Conservation (phyloP, 495 filamentous ascomycete species). For the Sordaria brevicollis region DNA sequence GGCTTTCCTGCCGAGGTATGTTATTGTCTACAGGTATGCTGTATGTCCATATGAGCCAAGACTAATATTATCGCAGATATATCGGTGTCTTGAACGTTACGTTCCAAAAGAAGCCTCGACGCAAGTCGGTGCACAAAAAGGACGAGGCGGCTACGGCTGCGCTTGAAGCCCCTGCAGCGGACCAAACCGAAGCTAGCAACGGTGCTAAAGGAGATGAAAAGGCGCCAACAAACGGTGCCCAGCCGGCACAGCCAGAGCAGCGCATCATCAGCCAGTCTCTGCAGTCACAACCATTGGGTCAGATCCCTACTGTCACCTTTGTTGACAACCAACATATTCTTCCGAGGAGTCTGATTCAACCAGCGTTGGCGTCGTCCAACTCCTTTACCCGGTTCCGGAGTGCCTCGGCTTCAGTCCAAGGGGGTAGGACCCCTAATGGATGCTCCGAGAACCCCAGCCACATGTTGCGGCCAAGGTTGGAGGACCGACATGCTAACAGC, state of each 20-base stretch:
- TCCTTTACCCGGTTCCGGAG: constrained; percentile 22
- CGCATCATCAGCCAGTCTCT: constrained; percentile 75
- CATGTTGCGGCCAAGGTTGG: constrained; percentile 27
- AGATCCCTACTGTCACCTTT: constrained; percentile 85
- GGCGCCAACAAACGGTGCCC: background rate
- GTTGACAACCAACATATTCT: constrained; percentile 95
- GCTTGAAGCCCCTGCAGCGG: constrained; percentile 6
- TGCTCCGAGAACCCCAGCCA: background rate
- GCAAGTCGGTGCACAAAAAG: constrained; percentile 43
- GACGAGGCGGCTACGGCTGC: constrained; percentile 24
- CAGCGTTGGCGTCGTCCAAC: constrained; percentile 15
- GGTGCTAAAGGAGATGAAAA: constrained; percentile 7
- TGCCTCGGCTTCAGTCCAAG: constrained; percentile 21
- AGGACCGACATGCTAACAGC: constrained; percentile 51
- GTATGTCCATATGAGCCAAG: background rate
- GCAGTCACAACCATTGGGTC: constrained; percentile 25
- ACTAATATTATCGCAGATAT: constrained; percentile 49
- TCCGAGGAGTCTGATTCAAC: constrained; percentile 61
- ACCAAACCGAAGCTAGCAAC: background rate
- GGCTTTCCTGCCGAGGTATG: constrained; percentile 84
- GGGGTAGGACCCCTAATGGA: background rate
- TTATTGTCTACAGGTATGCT: constrained; percentile 1
- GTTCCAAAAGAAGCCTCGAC: constrained; percentile 73
- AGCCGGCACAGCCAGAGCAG: constrained; percentile 21
- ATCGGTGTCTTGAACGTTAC: constrained; percentile 97